These are phyloP conservation scores for Trichoderma koningiopsis DNA, from an alignment of 2,329 filamentous ascomycete genomes.

Conservation along the genomic window DNA sequence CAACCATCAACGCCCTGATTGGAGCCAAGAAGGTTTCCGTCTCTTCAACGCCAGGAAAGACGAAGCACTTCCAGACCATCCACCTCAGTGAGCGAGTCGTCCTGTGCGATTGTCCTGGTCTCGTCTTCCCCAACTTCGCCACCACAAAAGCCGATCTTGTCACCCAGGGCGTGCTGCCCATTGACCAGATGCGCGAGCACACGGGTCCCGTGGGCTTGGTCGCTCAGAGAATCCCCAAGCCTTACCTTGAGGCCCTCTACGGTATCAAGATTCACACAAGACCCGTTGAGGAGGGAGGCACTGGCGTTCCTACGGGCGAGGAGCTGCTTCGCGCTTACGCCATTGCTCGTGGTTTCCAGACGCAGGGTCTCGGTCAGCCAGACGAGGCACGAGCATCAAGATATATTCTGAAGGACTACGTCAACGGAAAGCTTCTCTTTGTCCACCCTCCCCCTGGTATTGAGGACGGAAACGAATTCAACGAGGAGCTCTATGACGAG, in stretches of 20 bases:
- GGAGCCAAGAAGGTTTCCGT: constrained; percentile 98
- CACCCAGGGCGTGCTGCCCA: constrained; percentile 90
- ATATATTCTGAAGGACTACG: constrained; percentile 93
- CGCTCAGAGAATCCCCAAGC: constrained; percentile 79
- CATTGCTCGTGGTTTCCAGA: constrained; percentile 84
- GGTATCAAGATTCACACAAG: constrained; percentile 84
- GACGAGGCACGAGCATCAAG: constrained; percentile 91
- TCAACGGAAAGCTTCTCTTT: constrained; percentile 91
- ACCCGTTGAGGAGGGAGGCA: constrained; percentile 88
- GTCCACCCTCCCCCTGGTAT: constrained; percentile 81
- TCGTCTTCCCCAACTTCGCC: constrained; percentile 98
- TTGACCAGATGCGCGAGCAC: constrained; percentile 93
- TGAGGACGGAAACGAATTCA: constrained; percentile 76
- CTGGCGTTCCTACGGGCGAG: constrained; percentile 78
- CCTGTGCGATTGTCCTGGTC: constrained; percentile 95
- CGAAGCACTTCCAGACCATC: constrained; percentile 98
- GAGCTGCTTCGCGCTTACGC: constrained; percentile 88
- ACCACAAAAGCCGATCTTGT: constrained; percentile 96
- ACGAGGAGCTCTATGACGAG: constrained; percentile 83
- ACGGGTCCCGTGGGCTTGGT: constrained; percentile 84
- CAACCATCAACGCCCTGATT: constrained; percentile 98
- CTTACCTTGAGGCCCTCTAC: constrained; percentile 90
- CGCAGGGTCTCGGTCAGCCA: constrained; percentile 83
- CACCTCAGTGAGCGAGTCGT: constrained; percentile 88
- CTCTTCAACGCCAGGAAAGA: constrained; percentile 95